Evolutionary conservation across 2,329 filamentous ascomycete species (phyloP).

Genomic region (Sporothrix schenckii): DNA sequence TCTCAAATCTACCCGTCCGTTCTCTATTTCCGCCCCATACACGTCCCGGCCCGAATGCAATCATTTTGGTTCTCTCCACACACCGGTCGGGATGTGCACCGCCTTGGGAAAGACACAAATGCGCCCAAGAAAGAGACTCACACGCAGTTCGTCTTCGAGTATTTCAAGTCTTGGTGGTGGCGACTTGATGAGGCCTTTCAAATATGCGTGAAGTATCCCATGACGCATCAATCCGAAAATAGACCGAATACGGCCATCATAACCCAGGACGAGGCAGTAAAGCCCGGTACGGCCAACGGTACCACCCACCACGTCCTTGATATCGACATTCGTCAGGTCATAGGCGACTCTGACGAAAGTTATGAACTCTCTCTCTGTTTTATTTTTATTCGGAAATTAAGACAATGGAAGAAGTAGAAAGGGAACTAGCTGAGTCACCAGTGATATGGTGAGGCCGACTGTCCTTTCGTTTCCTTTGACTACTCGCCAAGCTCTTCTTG

Average conservation of each 20-base stretch:
- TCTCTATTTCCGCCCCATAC: background rate
- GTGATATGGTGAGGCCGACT: slow-evolving; percentile 6
- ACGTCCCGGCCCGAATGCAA: background rate
- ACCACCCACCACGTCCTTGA: background rate
- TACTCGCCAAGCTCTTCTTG: background rate
- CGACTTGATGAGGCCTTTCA: background rate
- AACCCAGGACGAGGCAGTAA: slow-evolving; percentile 5
- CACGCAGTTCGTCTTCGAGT: background rate
- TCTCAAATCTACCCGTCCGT: background rate
- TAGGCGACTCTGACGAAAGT: background rate
- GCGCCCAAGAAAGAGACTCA: background rate
- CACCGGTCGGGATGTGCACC: slow-evolving; percentile 27
- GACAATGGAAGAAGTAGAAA: background rate
- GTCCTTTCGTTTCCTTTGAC: background rate
- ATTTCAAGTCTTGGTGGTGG: too few species aligned
- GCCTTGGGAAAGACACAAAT: slow-evolving; percentile 25
- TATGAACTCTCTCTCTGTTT: too few species aligned
- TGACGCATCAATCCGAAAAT: background rate
- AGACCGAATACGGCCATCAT: background rate
- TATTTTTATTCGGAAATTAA: background rate
- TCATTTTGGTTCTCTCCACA: background rate
- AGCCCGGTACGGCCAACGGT: background rate
- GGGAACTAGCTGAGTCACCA: background rate
- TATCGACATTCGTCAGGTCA: background rate
- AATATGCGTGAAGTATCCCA: background rate